phyloP scores from a whole-genome alignment of 176 grass and related monocot species.

The Raddia guianensis region DNA sequence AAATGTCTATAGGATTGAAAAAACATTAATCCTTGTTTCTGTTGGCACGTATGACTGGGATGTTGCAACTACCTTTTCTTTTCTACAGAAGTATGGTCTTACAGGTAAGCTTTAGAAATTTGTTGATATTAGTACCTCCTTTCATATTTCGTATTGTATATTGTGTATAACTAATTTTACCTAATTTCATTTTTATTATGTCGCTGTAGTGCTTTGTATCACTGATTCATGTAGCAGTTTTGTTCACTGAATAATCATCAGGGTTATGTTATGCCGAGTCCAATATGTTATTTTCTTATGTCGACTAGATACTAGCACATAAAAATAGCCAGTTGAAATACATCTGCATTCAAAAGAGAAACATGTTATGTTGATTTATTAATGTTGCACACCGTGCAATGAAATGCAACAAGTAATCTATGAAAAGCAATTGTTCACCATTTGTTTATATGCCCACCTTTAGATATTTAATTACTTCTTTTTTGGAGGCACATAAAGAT shows the following conservation, averaged over 20 bases:
- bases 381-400: background rate
- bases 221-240: background rate
- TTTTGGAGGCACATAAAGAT: conserved; percentile 7
- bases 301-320: background rate
- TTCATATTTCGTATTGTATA: no score
- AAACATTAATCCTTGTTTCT: no score
- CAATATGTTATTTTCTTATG: conserved; percentile 8
- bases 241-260: background rate
- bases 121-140: no score
- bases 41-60: no score
- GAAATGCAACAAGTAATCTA: conserved; percentile 26
- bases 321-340: background rate
- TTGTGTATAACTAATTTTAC: conserved; percentile 56
- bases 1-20: no score
- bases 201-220: conserved; percentile 29
- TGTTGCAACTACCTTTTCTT: no score
- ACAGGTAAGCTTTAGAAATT: no score
- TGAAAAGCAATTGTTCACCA: background rate
- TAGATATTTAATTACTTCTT: conserved; percentile 9
- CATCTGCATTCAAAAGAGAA: background rate
- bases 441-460: conserved; percentile 4
- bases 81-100: no score
- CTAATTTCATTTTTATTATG: conserved; percentile 3
- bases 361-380: background rate
- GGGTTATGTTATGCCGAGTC: conserved; percentile 9